Conservation (phyloP, 1,139 yeast species). For the Kluyveromyces marxianus region DNA sequence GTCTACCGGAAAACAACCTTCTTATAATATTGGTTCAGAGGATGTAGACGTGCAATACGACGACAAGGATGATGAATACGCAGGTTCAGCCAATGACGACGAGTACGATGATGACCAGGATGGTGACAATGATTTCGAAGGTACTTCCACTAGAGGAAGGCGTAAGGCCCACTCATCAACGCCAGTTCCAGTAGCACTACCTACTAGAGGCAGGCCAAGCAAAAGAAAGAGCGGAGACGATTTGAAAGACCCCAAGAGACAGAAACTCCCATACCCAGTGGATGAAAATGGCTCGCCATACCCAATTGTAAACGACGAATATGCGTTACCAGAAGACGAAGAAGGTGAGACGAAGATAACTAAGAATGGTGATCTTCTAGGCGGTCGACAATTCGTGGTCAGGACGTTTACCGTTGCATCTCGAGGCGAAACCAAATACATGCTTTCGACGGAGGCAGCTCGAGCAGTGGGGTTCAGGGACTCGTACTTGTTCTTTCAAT, state of each 20-base stretch:
- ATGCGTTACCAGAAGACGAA: slow-evolving; percentile 69
- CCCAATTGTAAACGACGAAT: slow-evolving; percentile 68
- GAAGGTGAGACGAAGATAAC: slow-evolving; percentile 74
- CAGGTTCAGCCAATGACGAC: slow-evolving; percentile 23
- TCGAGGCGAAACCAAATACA: slow-evolving; percentile 65
- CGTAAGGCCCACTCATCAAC: slow-evolving; percentile 1
- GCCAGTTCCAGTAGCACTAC: slow-evolving; percentile 1
- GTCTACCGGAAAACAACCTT: slow-evolving; percentile 19
- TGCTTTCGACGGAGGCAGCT: slow-evolving; percentile 96
- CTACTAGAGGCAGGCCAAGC: slow-evolving; percentile 33
- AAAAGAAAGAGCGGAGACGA: slow-evolving; percentile 16
- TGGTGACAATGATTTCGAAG: slow-evolving; percentile 16
- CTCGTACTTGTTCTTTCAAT: slow-evolving; percentile 82
- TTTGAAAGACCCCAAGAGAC: slow-evolving; percentile 11
- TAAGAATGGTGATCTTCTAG: slow-evolving; percentile 57
- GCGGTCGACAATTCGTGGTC: slow-evolving; percentile 73
- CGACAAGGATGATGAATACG: slow-evolving; percentile 22
- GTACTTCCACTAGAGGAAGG: slow-evolving; percentile 11
- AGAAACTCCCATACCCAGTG: slow-evolving; percentile 22
- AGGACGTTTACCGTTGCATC: slow-evolving; percentile 74
- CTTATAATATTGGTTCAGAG: slow-evolving; percentile 23
- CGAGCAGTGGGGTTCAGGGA: slow-evolving; percentile 91
- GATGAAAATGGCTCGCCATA: slow-evolving; percentile 42
- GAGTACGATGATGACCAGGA: slow-evolving; percentile 15
- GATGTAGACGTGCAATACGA: slow-evolving; percentile 24